Conservation (phyloP, 1,139 yeast genomes). For the Ogataea hybrid region DNA sequence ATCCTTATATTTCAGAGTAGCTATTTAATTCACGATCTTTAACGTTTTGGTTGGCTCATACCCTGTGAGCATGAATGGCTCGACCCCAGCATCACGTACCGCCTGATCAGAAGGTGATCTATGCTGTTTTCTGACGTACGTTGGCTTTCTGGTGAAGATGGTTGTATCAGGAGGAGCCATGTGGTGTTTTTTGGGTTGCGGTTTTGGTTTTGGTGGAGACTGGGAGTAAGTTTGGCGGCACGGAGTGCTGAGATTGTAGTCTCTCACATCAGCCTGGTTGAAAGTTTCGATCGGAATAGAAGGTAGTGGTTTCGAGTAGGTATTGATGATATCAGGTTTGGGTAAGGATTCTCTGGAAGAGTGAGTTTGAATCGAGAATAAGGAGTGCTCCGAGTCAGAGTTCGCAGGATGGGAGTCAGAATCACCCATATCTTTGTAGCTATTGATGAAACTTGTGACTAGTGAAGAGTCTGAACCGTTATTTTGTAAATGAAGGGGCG, state of each 20-base stretch:
- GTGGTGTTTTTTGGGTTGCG: neutral
- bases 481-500: constrained; percentile 1
- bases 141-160: constrained; percentile 23
- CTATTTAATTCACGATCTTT: constrained; percentile 8
- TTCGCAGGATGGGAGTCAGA: neutral
- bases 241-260: constrained; percentile 13
- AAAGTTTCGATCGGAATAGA: constrained; percentile 18
- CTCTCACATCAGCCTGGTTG: constrained; percentile 22
- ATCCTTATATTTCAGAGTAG: neutral
- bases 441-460: constrained; percentile 5
- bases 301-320: constrained; percentile 21
- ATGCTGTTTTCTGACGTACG: constrained; percentile 13
- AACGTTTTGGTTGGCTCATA: constrained; percentile 22
- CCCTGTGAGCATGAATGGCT: constrained; percentile 30
- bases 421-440: constrained; percentile 4
- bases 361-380: constrained; percentile 15
- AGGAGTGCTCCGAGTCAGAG: constrained; percentile 12
- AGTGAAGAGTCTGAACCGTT: constrained; percentile 5
- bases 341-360: constrained; percentile 6
- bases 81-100: constrained; percentile 23
- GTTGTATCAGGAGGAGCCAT: constrained; percentile 21
- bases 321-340: constrained; percentile 4
- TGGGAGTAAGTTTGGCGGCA: neutral
- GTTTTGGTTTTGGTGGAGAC: constrained; percentile 1
- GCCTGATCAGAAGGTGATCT: constrained; percentile 23